These are phyloP conservation scores for Chytriomyces hyalinus DNA, from an alignment of 192 early-diverging fungal genomes.

Conservation along the genomic window DNA sequence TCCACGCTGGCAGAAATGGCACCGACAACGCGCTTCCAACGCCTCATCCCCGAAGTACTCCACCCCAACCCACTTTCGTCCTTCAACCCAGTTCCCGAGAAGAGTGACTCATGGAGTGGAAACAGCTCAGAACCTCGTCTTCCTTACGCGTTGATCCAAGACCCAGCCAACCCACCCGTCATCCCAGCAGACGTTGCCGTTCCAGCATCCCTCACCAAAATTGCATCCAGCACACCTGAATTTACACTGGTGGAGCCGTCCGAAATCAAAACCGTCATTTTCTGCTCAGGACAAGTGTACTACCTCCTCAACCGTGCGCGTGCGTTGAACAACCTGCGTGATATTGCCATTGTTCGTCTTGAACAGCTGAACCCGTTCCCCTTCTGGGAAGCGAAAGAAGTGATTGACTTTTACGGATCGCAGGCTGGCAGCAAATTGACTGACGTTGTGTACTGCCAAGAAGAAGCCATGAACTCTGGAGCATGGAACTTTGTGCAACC, in stretches of 20 bases:
- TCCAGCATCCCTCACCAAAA: constrained; percentile 11
- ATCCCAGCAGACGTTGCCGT: background rate
- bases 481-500: constrained; percentile 89
- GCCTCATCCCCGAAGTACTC: constrained; percentile 88
- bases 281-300: constrained; percentile 98
- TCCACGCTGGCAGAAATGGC: constrained; percentile 83
- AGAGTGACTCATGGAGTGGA: constrained; percentile 44
- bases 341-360: constrained; percentile 90
- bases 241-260: constrained; percentile 78
- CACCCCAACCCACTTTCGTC: constrained; percentile 72
- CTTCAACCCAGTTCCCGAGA: constrained; percentile 34
- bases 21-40: constrained; percentile 81
- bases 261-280: constrained; percentile 87
- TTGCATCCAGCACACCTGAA: constrained; percentile 22
- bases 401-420: constrained; percentile 83
- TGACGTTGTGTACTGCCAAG: constrained; percentile 93
- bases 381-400: constrained; percentile 84
- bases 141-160: constrained; percentile 46
- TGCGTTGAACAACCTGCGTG: constrained; percentile 84
- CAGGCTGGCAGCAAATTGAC: constrained; percentile 59
- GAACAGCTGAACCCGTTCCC: constrained; percentile 98
- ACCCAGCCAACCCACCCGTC: constrained; percentile 27
- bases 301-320: constrained; percentile 88
- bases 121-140: constrained; percentile 60
- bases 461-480: constrained; percentile 95